phyloP scores from a whole-genome alignment of 2,329 filamentous ascomycete genomes.

The Pyricularia sp. region DNA sequence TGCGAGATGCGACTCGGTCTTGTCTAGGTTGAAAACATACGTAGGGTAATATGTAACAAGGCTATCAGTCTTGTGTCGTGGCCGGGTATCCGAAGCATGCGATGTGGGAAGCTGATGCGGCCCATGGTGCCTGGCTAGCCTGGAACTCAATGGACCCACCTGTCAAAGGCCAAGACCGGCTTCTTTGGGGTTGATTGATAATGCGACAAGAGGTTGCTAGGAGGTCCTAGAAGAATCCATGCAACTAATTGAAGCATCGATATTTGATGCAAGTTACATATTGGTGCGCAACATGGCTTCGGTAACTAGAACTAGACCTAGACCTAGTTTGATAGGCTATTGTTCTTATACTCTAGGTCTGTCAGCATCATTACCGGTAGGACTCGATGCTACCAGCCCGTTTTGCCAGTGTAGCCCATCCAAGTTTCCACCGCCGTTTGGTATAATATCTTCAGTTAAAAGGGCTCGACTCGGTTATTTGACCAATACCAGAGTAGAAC shows the following conservation, averaged over 20 bases:
- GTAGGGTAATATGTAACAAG: not conserved
- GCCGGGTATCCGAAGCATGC: not conserved
- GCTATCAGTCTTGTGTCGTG: not conserved
- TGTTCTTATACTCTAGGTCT: not conserved
- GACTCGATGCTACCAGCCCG: too few relatives aligned
- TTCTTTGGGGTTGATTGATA: not conserved
- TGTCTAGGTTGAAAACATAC: not conserved
- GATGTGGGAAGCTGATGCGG: not conserved
- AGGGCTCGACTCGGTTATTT: not conserved
- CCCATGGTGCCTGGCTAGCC: not conserved
- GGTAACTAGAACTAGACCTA: not conserved
- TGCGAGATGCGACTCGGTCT: not conserved
- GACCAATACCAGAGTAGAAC: not conserved
- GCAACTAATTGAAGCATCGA: not conserved
- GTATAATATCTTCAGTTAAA: not conserved
- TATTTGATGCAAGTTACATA: not conserved
- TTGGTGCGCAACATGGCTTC: not conserved
- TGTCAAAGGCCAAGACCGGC: not conserved
- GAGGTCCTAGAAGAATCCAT: not conserved
- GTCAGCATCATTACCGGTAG: not conserved
- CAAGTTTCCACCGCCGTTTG: not conserved
- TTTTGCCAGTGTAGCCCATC: not conserved
- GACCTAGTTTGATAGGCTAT: not conserved
- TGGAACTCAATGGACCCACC: not conserved
- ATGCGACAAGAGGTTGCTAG: not conserved